Percentiles rank a stretch among this genome's conserved stretches.
Conservation (phyloP, 768 basidiomycete genomes). For the Mycena latifolia region DNA sequence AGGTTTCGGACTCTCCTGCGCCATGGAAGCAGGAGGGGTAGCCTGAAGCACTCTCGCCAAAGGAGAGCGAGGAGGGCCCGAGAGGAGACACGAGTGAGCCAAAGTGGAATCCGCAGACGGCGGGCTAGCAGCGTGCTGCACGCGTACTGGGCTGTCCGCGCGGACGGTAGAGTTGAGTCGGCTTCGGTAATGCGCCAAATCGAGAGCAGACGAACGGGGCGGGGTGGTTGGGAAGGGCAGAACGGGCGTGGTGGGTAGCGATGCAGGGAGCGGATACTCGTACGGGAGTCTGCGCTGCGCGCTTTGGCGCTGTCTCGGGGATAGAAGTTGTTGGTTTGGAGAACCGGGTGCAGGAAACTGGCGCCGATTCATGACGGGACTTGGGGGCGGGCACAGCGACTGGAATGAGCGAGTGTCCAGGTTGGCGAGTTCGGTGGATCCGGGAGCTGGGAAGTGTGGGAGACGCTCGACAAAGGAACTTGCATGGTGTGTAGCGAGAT, state of each 20-base stretch:
- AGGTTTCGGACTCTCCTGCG: neutral
- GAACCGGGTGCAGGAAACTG: constrained; percentile 11
- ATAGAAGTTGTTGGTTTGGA: constrained; percentile 26
- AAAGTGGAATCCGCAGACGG: neutral
- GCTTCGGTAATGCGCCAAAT: constrained; percentile 4
- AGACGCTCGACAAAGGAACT: constrained; percentile 11
- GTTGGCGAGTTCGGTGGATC: neutral
- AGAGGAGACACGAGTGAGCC: neutral
- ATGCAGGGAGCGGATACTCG: constrained; percentile 7
- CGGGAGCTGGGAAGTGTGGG: constrained; percentile 13
- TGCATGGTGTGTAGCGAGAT: constrained; percentile 6
- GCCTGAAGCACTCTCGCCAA: neutral
- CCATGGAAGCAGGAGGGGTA: too few relatives aligned
- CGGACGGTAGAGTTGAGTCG: neutral
- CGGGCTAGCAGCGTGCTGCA: neutral
- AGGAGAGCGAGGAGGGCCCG: constrained; percentile 6
- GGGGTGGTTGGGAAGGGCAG: constrained; percentile 7
- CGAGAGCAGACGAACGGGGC: neutral
- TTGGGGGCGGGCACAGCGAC: neutral
- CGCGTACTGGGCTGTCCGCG: neutral
- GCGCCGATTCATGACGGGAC: constrained; percentile 4
- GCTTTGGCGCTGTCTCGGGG: constrained; percentile 24
- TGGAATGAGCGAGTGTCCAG: constrained; percentile 1
- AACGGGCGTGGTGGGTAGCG: constrained; percentile 12
- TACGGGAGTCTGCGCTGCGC: constrained; percentile 20